A percentile compares a stretch with the other conserved stretches of the same genome.
Evolutionary conservation across 176 grass and related monocot species (phyloP).

Genomic region (Microstegium vimineum): DNA sequence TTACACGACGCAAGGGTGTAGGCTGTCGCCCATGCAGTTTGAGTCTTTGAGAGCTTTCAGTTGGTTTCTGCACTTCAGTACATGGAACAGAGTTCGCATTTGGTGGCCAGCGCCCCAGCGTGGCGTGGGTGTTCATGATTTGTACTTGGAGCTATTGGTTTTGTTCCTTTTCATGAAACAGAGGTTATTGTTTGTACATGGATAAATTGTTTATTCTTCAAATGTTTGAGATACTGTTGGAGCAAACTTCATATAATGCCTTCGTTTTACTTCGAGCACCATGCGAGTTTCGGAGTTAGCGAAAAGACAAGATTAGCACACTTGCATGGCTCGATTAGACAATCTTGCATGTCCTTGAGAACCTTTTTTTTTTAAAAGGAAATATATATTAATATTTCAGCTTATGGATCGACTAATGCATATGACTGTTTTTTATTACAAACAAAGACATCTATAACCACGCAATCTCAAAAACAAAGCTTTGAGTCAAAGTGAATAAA

Average conservation of each 20-base stretch:
- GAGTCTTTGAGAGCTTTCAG: background rate
- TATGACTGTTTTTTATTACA: no score
- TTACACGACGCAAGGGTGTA: background rate
- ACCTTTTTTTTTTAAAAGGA: no score
- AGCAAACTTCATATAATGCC: background rate
- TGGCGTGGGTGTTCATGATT: background rate
- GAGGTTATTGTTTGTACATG: background rate
- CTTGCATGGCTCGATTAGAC: background rate
- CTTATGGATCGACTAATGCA: no score
- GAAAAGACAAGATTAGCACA: background rate
- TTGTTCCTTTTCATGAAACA: background rate
- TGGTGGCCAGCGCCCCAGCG: background rate
- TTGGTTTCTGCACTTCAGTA: conserved; percentile 5
- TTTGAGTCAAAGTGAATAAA: no score
- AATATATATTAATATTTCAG: no score
- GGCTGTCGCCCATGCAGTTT: background rate
- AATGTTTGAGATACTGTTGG: background rate
- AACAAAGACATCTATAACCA: no score
- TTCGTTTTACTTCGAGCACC: background rate
- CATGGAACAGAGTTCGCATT: conserved; percentile 16
- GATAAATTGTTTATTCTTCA: background rate
- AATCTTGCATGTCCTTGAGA: background rate
- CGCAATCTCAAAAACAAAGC: no score
- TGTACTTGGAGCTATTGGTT: background rate
- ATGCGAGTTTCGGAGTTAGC: background rate